Evolutionary conservation across 1,284 basidiomycete species (phyloP).

Genomic region (Ceratobasidium sp.): DNA sequence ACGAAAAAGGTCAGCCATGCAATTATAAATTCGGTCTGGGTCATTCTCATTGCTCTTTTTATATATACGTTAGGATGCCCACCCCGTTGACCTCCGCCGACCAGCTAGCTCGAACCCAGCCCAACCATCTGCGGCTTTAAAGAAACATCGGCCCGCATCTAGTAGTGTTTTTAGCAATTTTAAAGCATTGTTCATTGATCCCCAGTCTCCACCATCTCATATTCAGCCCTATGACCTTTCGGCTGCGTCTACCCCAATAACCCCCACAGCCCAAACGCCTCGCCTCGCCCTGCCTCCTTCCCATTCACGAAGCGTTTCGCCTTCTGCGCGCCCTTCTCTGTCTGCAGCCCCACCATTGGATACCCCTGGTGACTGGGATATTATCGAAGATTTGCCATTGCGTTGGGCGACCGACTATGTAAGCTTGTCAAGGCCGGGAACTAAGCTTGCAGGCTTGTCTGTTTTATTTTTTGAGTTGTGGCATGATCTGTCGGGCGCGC

Average conservation of each 20-base stretch:
- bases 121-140: conserved; percentile 6
- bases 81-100: conserved; percentile 69
- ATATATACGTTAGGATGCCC: conserved; percentile 59
- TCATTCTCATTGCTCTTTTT: conserved; percentile 34
- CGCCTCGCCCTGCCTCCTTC: conserved; percentile 45
- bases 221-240: conserved; percentile 48
- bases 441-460: conserved; percentile 67
- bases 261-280: conserved; percentile 7
- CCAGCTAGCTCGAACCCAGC: conserved; percentile 62
- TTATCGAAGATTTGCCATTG: conserved; percentile 77
- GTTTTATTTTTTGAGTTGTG: conserved; percentile 75
- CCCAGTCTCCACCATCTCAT: conserved; percentile 36
- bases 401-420: conserved; percentile 85
- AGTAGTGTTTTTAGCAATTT: conserved; percentile 35
- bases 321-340: conserved; percentile 40
- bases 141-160: conserved; percentile 39
- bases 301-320: conserved; percentile 51
- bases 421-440: conserved; percentile 71
- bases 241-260: conserved; percentile 49
- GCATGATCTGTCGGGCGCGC: conserved; percentile 61
- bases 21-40: conserved; percentile 40
- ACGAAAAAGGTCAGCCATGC: conserved; percentile 66
- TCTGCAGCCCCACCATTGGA: conserved; percentile 50
- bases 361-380: conserved; percentile 71
- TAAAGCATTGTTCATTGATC: conserved; percentile 42